Evolutionary conservation across 2,329 filamentous ascomycete genomes (phyloP).

Genomic region (Colletotrichum siamense): DNA sequence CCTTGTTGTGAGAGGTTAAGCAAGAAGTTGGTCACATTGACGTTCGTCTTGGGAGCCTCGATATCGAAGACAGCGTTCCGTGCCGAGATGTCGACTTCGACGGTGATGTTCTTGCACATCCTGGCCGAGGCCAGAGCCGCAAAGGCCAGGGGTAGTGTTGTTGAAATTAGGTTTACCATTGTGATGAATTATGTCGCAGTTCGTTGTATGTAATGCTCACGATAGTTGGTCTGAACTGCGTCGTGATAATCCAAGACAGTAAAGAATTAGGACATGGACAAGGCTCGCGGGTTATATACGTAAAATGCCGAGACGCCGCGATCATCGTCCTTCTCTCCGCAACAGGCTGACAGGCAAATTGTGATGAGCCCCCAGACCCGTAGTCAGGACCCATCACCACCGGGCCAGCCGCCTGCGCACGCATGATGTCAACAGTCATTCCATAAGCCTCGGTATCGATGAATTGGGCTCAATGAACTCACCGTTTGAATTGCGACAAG

Average conservation of each 20-base stretch:
- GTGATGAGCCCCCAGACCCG: background rate
- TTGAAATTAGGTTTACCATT: constrained; percentile 27
- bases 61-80: constrained; percentile 60
- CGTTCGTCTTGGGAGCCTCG: constrained; percentile 51
- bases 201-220: background rate
- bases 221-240: background rate
- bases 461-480: background rate
- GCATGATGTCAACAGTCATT: background rate
- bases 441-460: background rate
- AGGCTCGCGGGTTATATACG: background rate
- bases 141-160: constrained; percentile 27
- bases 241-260: background rate
- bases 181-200: background rate
- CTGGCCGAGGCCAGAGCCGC: constrained; percentile 35
- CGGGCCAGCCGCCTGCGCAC: background rate
- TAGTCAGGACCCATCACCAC: background rate
- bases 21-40: constrained; percentile 63
- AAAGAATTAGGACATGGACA: background rate
- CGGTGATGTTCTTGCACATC: constrained; percentile 53
- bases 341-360: background rate
- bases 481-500: background rate
- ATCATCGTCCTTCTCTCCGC: background rate
- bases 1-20: constrained; percentile 54
- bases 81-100: constrained; percentile 60
- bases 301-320: background rate